Evolutionary conservation across 1,284 basidiomycete species (phyloP).

Genomic region (Leccinum pallidistipes): DNA sequence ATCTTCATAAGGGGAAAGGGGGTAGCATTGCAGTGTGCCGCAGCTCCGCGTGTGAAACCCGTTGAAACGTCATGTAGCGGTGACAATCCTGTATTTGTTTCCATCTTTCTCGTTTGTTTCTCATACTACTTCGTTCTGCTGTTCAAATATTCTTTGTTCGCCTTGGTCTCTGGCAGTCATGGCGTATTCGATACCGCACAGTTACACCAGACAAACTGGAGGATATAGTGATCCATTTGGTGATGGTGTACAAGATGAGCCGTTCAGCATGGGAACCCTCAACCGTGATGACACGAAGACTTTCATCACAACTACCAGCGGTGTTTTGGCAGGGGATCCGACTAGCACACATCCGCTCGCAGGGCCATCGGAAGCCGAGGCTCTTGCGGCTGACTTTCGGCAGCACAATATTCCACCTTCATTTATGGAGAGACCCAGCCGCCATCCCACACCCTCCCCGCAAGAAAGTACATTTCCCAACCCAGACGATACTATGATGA

Average conservation of each 20-base stretch:
- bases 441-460: conserved; percentile 17
- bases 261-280: conserved; percentile 18
- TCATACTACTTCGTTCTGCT: not conserved
- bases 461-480: conserved; percentile 5
- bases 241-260: conserved; percentile 24
- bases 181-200: conserved; percentile 20
- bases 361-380: conserved; percentile 27
- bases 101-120: not conserved
- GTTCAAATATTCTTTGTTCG: conserved; percentile 1
- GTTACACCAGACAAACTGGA: conserved; percentile 9
- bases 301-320: conserved; percentile 26
- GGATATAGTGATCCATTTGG: conserved; percentile 29
- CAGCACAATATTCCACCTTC: conserved; percentile 17
- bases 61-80: not conserved
- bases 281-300: conserved; percentile 22
- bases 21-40: not conserved
- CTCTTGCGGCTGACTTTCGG: conserved; percentile 30
- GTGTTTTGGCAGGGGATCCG: conserved; percentile 12
- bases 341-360: conserved; percentile 1
- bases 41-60: conserved; percentile 24
- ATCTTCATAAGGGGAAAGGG: not conserved
- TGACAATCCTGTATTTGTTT: not conserved
- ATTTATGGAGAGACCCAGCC: conserved; percentile 7
- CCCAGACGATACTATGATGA: conserved; percentile 5
- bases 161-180: conserved; percentile 26